Percentiles rank a stretch among this genome's conserved stretches.
Conservation (phyloP, 2,329 filamentous ascomycete genomes). For the Arthrobotrys musiformis region DNA sequence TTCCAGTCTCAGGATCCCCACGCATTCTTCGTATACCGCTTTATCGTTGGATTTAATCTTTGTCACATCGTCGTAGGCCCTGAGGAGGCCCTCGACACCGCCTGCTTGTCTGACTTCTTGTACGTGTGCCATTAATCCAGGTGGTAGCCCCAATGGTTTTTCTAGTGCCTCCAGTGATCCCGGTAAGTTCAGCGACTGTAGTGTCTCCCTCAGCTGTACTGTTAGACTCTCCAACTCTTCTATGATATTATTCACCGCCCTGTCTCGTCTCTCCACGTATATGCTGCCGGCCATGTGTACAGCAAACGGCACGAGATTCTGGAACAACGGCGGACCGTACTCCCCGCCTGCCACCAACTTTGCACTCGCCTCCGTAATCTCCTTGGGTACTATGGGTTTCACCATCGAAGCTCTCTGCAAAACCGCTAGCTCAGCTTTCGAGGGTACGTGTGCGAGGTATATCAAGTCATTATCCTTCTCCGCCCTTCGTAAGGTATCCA, state of each 20-base stretch:
- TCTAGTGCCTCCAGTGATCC: conserved; percentile 94
- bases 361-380: conserved; percentile 82
- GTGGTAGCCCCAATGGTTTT: conserved; percentile 89
- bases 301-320: conserved; percentile 91
- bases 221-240: conserved; percentile 85
- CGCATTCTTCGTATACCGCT: conserved; percentile 83
- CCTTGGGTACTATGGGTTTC: conserved; percentile 77
- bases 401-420: conserved; percentile 93
- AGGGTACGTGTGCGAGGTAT: conserved; percentile 85
- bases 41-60: conserved; percentile 85
- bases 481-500: conserved; percentile 88
- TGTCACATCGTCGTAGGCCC: conserved; percentile 86
- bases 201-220: conserved; percentile 78
- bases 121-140: conserved; percentile 84
- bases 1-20: conserved; percentile 79
- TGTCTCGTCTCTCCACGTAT: conserved; percentile 89
- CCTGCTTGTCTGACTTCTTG: conserved; percentile 94
- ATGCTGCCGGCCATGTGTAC: conserved; percentile 95
- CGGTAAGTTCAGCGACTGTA: conserved; percentile 86
- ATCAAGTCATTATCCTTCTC: conserved; percentile 98
- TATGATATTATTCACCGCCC: conserved; percentile 87
- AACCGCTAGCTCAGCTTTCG: conserved; percentile 85
- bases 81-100: conserved; percentile 78
- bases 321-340: conserved; percentile 85
- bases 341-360: conserved; percentile 82